Conservation (phyloP, 495 filamentous ascomycete genomes). For the Neurospora sp. region DNA sequence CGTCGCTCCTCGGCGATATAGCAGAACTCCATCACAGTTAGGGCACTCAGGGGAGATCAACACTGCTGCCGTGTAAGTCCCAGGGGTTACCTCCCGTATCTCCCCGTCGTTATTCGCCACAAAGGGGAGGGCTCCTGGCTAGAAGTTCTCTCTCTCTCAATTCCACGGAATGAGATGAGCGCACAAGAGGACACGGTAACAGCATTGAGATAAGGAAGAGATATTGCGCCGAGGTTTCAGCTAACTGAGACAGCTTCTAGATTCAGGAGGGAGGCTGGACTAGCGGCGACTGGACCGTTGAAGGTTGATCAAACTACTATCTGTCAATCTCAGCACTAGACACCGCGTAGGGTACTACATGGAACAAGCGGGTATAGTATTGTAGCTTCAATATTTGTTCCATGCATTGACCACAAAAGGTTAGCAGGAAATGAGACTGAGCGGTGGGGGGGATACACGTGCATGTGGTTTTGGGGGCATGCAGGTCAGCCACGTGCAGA, state of each 20-base stretch:
- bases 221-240: background rate
- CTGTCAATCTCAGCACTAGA: background rate
- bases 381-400: background rate
- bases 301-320: background rate
- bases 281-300: background rate
- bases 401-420: background rate
- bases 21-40: background rate
- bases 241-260: background rate
- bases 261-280: background rate
- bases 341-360: background rate
- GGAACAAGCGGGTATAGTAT: background rate
- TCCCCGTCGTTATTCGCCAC: background rate
- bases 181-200: background rate
- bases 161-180: background rate
- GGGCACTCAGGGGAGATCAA: background rate
- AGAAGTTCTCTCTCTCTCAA: background rate
- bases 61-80: background rate
- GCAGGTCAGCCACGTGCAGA: background rate
- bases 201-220: background rate
- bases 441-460: background rate
- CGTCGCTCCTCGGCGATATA: background rate
- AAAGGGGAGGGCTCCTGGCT: background rate
- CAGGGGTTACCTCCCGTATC: background rate
- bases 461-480: background rate
- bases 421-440: background rate